These are phyloP conservation scores for Carallia pectinifolia DNA, from an alignment of 345 rosid genomes.

Conservation along the genomic window DNA sequence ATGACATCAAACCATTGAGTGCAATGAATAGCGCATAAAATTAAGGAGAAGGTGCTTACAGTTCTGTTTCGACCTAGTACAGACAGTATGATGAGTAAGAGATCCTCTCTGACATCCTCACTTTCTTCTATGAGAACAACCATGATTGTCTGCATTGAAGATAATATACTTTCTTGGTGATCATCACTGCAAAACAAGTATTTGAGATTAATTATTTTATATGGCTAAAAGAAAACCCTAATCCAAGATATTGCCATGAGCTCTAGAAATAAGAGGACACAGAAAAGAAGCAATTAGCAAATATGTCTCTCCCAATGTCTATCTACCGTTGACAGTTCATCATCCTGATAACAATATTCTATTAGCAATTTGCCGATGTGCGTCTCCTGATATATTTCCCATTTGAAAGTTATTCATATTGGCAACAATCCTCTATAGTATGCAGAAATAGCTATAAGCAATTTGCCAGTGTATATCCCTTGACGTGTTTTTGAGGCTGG, in stretches of 20 bases:
- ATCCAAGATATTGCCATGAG: not conserved
- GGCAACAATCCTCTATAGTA: too few relatives aligned
- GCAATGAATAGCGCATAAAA: constrained; percentile 6
- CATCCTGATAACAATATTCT: too few relatives aligned
- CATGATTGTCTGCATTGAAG: constrained; percentile 93
- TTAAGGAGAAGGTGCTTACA: constrained; percentile 44
- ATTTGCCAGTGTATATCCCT: too few relatives aligned
- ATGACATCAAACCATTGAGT: not conserved
- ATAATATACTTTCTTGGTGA: constrained; percentile 78
- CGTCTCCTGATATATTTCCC: too few relatives aligned
- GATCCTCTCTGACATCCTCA: constrained; percentile 85
- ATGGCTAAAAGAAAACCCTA: not conserved
- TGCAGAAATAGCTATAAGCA: too few relatives aligned
- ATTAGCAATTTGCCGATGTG: too few relatives aligned
- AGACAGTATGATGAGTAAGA: constrained; percentile 64
- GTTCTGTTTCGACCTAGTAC: constrained; percentile 67
- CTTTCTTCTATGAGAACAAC: constrained; percentile 83
- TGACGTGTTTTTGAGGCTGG: too few relatives aligned
- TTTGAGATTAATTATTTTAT: constrained; percentile 8
- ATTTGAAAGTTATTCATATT: too few relatives aligned
- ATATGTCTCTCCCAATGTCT: not conserved
- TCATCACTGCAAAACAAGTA: constrained; percentile 69
- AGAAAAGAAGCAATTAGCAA: not conserved
- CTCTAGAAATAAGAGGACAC: not conserved
- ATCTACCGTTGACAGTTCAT: not conserved